phyloP scores from a whole-genome alignment of 331 rosid genomes.

The Prunus yedoensis region DNA sequence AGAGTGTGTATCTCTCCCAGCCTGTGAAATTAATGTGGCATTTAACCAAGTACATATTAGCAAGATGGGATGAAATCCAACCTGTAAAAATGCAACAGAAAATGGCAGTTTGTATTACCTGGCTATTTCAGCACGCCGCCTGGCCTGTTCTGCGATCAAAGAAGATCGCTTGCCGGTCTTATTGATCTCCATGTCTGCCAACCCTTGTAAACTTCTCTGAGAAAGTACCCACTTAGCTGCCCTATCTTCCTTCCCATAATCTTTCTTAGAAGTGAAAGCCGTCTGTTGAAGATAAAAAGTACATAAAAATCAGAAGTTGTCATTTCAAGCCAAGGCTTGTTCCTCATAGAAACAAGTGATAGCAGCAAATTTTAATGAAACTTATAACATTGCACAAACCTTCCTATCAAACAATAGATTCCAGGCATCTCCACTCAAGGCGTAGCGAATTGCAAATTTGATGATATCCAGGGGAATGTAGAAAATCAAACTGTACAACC shows the following conservation, averaged over 20 bases:
- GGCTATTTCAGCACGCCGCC: constrained; percentile 80
- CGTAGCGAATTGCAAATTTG: constrained; percentile 73
- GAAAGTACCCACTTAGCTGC: constrained; percentile 74
- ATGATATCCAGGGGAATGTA: constrained; percentile 74
- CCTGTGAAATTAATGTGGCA: constrained; percentile 45
- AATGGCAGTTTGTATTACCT: constrained; percentile 34
- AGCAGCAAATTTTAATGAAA: background rate
- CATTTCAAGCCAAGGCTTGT: background rate
- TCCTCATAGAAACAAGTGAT: background rate
- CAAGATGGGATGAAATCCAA: background rate
- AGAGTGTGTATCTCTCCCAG: constrained; percentile 70
- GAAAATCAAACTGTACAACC: constrained; percentile 76
- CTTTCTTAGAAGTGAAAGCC: constrained; percentile 71
- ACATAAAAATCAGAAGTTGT: background rate
- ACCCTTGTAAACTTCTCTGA: constrained; percentile 72
- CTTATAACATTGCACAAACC: constrained; percentile 36
- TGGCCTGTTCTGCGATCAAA: constrained; percentile 74
- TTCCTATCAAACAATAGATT: constrained; percentile 74
- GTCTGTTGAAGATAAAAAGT: constrained; percentile 56
- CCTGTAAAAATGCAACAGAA: background rate
- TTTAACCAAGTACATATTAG: background rate
- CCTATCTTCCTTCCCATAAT: constrained; percentile 74
- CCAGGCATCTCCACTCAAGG: constrained; percentile 91
- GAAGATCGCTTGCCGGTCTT: constrained; percentile 42
- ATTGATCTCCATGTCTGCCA: constrained; percentile 34